phyloP scores from a whole-genome alignment of 2,329 filamentous ascomycete genomes.

The Fusarium chuoi region DNA sequence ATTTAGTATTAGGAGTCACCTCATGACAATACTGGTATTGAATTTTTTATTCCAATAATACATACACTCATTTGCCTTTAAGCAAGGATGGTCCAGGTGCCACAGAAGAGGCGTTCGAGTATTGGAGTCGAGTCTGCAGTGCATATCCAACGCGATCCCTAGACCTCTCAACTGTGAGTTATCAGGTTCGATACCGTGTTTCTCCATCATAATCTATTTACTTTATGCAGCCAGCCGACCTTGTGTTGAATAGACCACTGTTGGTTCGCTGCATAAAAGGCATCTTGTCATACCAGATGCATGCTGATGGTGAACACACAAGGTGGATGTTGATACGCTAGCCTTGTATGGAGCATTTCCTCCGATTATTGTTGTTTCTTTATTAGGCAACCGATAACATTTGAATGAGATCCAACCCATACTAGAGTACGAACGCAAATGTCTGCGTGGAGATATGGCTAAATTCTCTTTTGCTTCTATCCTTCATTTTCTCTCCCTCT shows the following conservation, averaged over 20 bases:
- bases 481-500: background rate
- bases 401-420: background rate
- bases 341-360: background rate
- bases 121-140: background rate
- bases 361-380: background rate
- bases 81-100: background rate
- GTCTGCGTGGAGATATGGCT: background rate
- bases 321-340: background rate
- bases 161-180: background rate
- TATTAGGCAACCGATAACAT: background rate
- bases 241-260: background rate
- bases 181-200: background rate
- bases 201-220: background rate
- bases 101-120: slow-evolving; percentile 10
- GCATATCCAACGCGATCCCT: background rate
- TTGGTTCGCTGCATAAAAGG: background rate
- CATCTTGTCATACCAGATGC: slow-evolving; percentile 11
- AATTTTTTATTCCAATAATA: background rate
- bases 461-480: background rate
- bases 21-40: background rate
- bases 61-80: background rate
- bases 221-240: slow-evolving; percentile 23
- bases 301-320: background rate
- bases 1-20: background rate
- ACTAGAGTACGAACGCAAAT: background rate